Conservation (phyloP, 345 rosid genomes). For the Rhodamnia rubescens region DNA sequence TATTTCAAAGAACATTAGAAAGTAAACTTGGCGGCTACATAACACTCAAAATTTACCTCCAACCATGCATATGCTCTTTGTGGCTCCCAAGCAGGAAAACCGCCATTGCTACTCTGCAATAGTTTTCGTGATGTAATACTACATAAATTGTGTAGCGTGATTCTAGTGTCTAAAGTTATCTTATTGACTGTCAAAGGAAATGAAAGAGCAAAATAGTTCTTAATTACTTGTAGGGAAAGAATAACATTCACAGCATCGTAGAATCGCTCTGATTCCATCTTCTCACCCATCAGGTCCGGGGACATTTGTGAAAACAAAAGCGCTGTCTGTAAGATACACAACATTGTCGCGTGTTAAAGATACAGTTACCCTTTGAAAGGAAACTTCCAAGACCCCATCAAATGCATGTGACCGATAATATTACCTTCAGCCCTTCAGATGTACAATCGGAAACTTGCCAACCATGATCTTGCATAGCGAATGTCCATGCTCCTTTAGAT, state of each 20-base stretch:
- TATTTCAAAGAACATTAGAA: not conserved
- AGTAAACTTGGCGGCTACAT: not conserved
- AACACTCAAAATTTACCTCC: constrained; percentile 18
- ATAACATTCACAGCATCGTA: constrained; percentile 39
- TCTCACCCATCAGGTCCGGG: constrained; percentile 26
- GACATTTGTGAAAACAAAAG: constrained; percentile 31
- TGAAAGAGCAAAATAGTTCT: not conserved
- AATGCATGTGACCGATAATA: not conserved
- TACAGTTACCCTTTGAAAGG: not conserved
- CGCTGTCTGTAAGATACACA: constrained; percentile 9
- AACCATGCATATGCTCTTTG: constrained; percentile 37
- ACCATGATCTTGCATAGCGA: constrained; percentile 58
- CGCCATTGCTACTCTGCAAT: constrained; percentile 32
- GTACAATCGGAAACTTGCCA: constrained; percentile 76
- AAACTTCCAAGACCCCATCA: not conserved
- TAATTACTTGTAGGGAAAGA: constrained; percentile 29
- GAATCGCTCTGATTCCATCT: constrained; percentile 11
- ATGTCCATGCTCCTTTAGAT: constrained; percentile 60
- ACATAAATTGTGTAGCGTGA: not conserved
- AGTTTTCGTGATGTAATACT: not conserved
- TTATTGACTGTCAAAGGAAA: not conserved
- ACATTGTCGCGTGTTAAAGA: not conserved
- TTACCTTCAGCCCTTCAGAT: constrained; percentile 57
- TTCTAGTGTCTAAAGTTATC: not conserved
- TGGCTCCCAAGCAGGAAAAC: constrained; percentile 44